A percentile compares a stretch with the other conserved stretches of the same genome.
Evolutionary conservation across 768 basidiomycete species (phyloP).

Genomic region (Russula earlei): DNA sequence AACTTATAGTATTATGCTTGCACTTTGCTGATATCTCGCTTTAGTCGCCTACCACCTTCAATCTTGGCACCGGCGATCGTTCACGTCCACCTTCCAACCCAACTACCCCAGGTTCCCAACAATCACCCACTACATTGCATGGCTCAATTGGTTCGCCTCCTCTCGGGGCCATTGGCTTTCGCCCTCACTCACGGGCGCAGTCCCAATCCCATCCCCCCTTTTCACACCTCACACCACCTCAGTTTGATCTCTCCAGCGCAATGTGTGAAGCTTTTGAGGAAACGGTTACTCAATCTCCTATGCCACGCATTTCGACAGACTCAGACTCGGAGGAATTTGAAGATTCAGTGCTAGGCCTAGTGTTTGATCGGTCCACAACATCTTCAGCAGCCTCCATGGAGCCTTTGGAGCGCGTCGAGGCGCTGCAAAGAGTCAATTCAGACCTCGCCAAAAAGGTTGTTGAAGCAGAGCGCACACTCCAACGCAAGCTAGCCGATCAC

Average conservation of each 20-base stretch:
- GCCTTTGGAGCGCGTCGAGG: conserved; percentile 62
- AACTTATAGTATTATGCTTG: not conserved
- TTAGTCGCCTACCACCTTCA: conserved; percentile 37
- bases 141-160: conserved; percentile 33
- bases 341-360: conserved; percentile 42
- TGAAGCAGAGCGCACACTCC: conserved; percentile 63
- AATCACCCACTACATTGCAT: conserved; percentile 34
- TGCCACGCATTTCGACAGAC: conserved; percentile 40
- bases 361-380: conserved; percentile 48
- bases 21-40: conserved; percentile 27
- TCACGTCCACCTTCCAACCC: conserved; percentile 68
- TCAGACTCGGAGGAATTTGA: conserved; percentile 44
- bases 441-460: conserved; percentile 68
- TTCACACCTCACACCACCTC: conserved; percentile 31
- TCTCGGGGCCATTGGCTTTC: conserved; percentile 33
- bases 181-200: conserved; percentile 57
- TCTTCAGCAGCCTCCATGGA: conserved; percentile 65
- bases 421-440: conserved; percentile 58
- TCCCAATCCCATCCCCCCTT: conserved; percentile 38
- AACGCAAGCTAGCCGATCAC: conserved; percentile 61
- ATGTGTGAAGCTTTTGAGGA: conserved; percentile 36
- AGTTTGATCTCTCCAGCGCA: conserved; percentile 31
- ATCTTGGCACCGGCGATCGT: conserved; percentile 36
- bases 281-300: conserved; percentile 44
- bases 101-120: conserved; percentile 29